These are phyloP conservation scores for Prunus kanzakura DNA, from an alignment of 306 rosid genomes.

Conservation along the genomic window DNA sequence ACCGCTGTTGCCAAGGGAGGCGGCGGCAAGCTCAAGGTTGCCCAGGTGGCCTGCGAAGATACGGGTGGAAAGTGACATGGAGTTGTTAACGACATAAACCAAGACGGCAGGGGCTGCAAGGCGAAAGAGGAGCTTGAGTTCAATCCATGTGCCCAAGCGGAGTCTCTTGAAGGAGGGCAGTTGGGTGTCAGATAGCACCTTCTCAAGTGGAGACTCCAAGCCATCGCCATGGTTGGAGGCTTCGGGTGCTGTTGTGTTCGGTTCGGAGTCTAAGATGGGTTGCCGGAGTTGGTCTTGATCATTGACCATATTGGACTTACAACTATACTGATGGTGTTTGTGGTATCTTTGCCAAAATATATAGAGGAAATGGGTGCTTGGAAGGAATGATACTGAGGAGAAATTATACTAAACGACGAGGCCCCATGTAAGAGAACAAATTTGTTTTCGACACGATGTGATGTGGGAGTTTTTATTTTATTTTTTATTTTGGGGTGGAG, in stretches of 20 bases:
- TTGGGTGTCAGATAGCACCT: conserved; percentile 37
- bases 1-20: conserved; percentile 76
- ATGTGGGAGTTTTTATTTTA: too few relatives aligned
- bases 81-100: conserved; percentile 59
- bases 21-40: conserved; percentile 72
- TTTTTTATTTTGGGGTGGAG: rapidly evolving
- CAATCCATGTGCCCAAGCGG: conserved; percentile 51
- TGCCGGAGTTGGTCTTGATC: conserved; percentile 15
- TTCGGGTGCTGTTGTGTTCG: not conserved
- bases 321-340: not conserved
- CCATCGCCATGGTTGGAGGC: not conserved
- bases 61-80: conserved; percentile 59
- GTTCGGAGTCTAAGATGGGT: conserved; percentile 23
- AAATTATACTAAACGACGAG: too few relatives aligned
- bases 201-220: conserved; percentile 41
- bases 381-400: too few relatives aligned
- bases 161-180: conserved; percentile 32
- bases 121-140: conserved; percentile 50
- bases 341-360: not conserved
- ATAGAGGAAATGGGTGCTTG: too few relatives aligned
- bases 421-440: too few relatives aligned
- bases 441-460: too few relatives aligned
- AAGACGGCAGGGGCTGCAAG: conserved; percentile 67
- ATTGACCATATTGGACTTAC: not conserved
- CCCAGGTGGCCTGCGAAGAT: conserved; percentile 78